Base-by-base conservation (phyloP, 1,139 yeast genomes). In the Yarrowia galli region DNA sequence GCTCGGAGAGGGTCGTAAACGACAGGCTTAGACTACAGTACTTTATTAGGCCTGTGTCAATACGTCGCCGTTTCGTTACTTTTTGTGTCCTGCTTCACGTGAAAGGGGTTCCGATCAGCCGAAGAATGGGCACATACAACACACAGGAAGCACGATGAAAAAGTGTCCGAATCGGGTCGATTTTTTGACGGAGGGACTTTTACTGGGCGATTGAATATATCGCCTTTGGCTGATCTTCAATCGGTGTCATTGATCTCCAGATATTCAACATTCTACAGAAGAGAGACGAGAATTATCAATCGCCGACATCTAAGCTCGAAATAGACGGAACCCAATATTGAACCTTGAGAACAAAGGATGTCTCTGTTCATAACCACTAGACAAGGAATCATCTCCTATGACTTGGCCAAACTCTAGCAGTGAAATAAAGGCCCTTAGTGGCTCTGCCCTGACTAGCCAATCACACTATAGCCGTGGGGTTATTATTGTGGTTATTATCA, bases 361-460 rank as follows among this genome's bases (percentile, higher is more conserved):
- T 12, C 4, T 28, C 4, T 28, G 49, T 45, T 25, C 36, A 25
- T 46, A 25, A 16, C 15, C 3, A 8, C 6, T 13, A 9, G 3
- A 25, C 35, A 46, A 25, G n/a, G 51, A 25, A 23, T 6, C 7
- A 16, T 7, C 9, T 16, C 8, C n/a, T 3, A 48, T 28, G 22
- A 12, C 51, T 15, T 25, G n/a, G 36, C 36, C 8, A n/a, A 45
- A 25, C 51, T n/a, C 20, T 46, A 46, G 51, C 32, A n/a, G 16
- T 10, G 6, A 13, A 16, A 25, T n/a, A n/a, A 16, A 25, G 22
- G 25, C 5, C 20, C 8, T 23, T 46, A 46, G 51, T 46, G 51
- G 36, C 36, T 16, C 51, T 12, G 51, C 40, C 56, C 56, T 32
- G 56, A 32, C 56, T 49, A 48, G 12, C 53, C 53, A 48, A 48